Conservation (phyloP, 2,329 filamentous ascomycete genomes). For the Eutypa lata region DNA sequence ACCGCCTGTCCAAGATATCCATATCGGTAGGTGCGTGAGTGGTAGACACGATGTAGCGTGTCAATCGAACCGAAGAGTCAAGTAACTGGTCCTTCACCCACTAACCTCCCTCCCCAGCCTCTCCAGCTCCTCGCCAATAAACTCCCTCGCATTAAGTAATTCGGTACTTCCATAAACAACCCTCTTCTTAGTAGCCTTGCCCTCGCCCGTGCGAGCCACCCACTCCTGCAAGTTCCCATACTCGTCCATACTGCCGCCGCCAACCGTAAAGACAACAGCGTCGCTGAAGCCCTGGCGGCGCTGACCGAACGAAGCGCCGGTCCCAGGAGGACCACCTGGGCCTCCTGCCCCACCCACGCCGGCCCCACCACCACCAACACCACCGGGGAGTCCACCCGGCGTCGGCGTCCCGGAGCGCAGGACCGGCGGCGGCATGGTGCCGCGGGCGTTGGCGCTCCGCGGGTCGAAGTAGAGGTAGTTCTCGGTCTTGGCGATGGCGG, state of each 20-base stretch:
- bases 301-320: slow-evolving; percentile 84
- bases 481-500: slow-evolving; percentile 93
- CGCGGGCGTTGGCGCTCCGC: slow-evolving; percentile 85
- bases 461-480: slow-evolving; percentile 97
- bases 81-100: too few relatives aligned
- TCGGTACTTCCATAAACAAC: slow-evolving; percentile 96
- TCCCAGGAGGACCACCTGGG: slow-evolving; percentile 51
- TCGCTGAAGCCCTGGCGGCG: slow-evolving; percentile 85
- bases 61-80: too few relatives aligned
- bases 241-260: slow-evolving; percentile 97
- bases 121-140: slow-evolving; percentile 62
- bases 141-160: slow-evolving; percentile 66
- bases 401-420: slow-evolving; percentile 43
- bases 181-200: slow-evolving; percentile 62
- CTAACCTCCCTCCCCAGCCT: slow-evolving; percentile 58
- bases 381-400: slow-evolving; percentile 43
- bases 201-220: slow-evolving; percentile 73
- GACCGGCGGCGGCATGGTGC: slow-evolving; percentile 81
- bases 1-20: too few relatives aligned
- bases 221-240: slow-evolving; percentile 97
- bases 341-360: too few relatives aligned
- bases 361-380: slow-evolving; percentile 42
- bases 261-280: slow-evolving; percentile 90
- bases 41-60: too few relatives aligned
- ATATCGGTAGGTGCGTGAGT: too few relatives aligned